These are phyloP conservation scores for Aureobasidium sp. DNA, from an alignment of 2,329 filamentous ascomycete genomes.

Conservation along the genomic window DNA sequence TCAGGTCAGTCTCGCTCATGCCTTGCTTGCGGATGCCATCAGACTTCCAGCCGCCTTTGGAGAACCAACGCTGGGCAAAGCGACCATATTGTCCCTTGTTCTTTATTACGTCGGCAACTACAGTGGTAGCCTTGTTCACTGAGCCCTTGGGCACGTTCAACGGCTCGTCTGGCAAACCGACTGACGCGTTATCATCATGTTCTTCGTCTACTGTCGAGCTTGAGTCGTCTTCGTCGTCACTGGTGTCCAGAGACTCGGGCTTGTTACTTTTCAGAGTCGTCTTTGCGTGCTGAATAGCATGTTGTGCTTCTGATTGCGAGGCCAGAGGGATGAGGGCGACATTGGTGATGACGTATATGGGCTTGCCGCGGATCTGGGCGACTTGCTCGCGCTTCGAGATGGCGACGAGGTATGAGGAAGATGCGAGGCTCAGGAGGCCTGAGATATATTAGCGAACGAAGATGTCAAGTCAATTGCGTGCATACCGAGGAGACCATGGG, in stretches of 20 bases:
- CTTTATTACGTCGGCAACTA: slow-evolving; percentile 83
- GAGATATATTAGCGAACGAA: not conserved
- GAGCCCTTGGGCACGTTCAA: slow-evolving; percentile 25
- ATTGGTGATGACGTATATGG: slow-evolving; percentile 81
- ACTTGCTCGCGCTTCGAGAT: slow-evolving; percentile 84
- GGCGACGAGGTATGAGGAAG: slow-evolving; percentile 69
- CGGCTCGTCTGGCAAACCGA: not conserved
- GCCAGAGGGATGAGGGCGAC: slow-evolving; percentile 84
- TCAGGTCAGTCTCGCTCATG: slow-evolving; percentile 47
- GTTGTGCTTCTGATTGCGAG: slow-evolving; percentile 65
- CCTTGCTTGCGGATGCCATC: slow-evolving; percentile 65
- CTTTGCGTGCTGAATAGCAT: slow-evolving; percentile 59
- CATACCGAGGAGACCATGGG: slow-evolving; percentile 51
- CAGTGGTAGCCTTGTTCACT: slow-evolving; percentile 47
- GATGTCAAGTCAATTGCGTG: not conserved
- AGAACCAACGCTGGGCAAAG: slow-evolving; percentile 90
- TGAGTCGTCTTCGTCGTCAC: slow-evolving; percentile 23
- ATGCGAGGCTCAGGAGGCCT: slow-evolving; percentile 82
- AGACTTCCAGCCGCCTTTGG: slow-evolving; percentile 64
- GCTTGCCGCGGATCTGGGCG: slow-evolving; percentile 72
- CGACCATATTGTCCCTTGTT: slow-evolving; percentile 77
- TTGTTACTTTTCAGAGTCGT: slow-evolving; percentile 36
- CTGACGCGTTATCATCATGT: slow-evolving; percentile 23
- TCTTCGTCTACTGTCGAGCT: slow-evolving; percentile 28
- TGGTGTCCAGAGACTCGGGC: slow-evolving; percentile 25